A percentile compares a stretch with the other conserved stretches of the same genome.
Evolutionary conservation across 805 yeast genomes (phyloP).

Genomic region (Blastobotrys mokoenaii): DNA sequence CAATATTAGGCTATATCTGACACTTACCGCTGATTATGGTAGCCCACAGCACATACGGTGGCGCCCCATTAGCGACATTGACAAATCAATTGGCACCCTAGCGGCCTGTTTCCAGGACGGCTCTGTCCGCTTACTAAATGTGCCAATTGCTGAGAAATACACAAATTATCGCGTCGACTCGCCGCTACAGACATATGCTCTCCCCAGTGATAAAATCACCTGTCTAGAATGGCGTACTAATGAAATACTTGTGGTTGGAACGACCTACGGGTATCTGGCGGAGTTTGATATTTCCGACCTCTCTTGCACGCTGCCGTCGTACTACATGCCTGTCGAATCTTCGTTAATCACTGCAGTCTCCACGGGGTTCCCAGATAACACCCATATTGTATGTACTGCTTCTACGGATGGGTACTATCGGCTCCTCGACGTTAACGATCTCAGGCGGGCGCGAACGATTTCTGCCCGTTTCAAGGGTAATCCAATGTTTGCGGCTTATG

Average conservation of each 20-base stretch:
- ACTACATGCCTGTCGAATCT: slow-evolving; percentile 31
- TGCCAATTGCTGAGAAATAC: slow-evolving; percentile 17
- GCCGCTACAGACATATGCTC: slow-evolving; percentile 10
- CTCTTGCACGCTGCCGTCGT: slow-evolving; percentile 28
- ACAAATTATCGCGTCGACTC: slow-evolving; percentile 4
- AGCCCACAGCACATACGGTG: slow-evolving; percentile 7
- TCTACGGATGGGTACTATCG: slow-evolving; percentile 37
- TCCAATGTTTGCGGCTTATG: slow-evolving; percentile 25
- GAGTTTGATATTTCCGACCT: slow-evolving; percentile 39
- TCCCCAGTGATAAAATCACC: slow-evolving; percentile 30
- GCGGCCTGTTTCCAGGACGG: slow-evolving; percentile 54
- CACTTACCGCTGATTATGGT: slow-evolving; percentile 30
- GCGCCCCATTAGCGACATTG: slow-evolving; percentile 1
- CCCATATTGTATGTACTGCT: slow-evolving; percentile 29
- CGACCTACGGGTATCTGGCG: slow-evolving; percentile 48
- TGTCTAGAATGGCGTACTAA: slow-evolving; percentile 40
- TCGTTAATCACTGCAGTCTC: slow-evolving; percentile 31
- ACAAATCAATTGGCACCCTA: slow-evolving; percentile 20
- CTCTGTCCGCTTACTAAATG: slow-evolving; percentile 38
- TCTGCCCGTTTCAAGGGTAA: slow-evolving; percentile 24
- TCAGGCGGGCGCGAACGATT: slow-evolving; percentile 14
- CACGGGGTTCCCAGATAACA: slow-evolving; percentile 30
- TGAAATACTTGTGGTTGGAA: slow-evolving; percentile 45
- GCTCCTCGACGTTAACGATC: slow-evolving; percentile 29
- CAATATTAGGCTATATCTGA: slow-evolving; percentile 20